Evolutionary conservation across 2,329 filamentous ascomycete genomes (phyloP).

Genomic region (Penicillium sp.): DNA sequence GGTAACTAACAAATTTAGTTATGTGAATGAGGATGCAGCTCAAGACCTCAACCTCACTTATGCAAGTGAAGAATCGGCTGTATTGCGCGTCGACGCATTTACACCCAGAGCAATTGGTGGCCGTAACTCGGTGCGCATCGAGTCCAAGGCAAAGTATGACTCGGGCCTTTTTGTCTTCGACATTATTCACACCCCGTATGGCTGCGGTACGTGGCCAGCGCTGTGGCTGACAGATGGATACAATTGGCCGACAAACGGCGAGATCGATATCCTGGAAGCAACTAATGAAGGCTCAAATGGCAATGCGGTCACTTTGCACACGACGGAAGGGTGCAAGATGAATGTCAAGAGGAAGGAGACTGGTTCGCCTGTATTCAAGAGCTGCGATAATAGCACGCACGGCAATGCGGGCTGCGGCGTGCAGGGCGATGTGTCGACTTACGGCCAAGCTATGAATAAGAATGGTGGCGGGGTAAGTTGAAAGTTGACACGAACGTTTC

Average conservation of each 20-base stretch:
- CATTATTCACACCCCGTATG: conserved; percentile 57
- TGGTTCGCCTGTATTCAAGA: conserved; percentile 39
- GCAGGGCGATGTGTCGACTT: conserved; percentile 40
- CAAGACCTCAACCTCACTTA: conserved; percentile 54
- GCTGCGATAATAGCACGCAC: conserved; percentile 50
- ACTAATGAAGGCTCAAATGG: conserved; percentile 51
- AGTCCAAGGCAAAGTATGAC: conserved; percentile 56
- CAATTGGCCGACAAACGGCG: conserved; percentile 60
- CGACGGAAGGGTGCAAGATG: conserved; percentile 50
- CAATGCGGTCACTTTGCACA: conserved; percentile 58
- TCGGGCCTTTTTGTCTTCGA: conserved; percentile 64
- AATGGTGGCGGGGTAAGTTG: conserved; percentile 49
- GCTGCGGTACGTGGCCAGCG: conserved; percentile 60
- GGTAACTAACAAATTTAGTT: conserved; percentile 1
- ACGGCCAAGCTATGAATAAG: conserved; percentile 50
- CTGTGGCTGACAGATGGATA: conserved; percentile 59
- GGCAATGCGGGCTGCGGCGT: conserved; percentile 56
- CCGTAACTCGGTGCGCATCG: conserved; percentile 58
- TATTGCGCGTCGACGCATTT: conserved; percentile 57
- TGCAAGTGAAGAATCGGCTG: conserved; percentile 48
- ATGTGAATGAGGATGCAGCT: conserved; percentile 29
- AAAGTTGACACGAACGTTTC: too few relatives aligned
- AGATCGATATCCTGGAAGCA: conserved; percentile 59
- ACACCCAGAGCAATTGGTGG: conserved; percentile 55
- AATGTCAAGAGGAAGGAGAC: conserved; percentile 51